These are phyloP conservation scores for Musa troglodytarum DNA, from an alignment of 176 grass and related monocot genomes.

Conservation along the genomic window DNA sequence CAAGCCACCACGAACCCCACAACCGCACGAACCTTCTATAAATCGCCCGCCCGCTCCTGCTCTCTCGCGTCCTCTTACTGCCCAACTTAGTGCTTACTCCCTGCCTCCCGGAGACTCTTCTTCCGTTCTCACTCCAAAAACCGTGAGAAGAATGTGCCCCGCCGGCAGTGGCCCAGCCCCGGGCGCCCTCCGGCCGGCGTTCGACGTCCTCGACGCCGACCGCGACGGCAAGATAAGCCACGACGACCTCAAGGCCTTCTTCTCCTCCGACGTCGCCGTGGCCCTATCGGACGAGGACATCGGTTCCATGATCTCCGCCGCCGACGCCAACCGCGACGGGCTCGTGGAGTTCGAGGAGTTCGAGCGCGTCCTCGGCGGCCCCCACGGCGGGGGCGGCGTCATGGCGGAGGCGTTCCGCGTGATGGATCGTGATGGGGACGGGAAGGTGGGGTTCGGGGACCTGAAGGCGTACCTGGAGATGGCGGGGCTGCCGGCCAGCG, in stretches of 20 bases:
- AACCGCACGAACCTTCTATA: too few relatives aligned
- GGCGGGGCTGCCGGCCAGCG: slow-evolving; percentile 59
- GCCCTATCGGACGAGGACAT: slow-evolving; percentile 73
- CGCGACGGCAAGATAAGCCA: slow-evolving; percentile 83
- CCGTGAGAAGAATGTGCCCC: slow-evolving; percentile 46
- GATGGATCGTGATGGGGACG: slow-evolving; percentile 93
- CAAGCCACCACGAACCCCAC: too few relatives aligned
- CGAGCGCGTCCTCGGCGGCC: slow-evolving; percentile 58
- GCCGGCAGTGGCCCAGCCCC: slow-evolving; percentile 23
- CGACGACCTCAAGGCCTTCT: slow-evolving; percentile 88
- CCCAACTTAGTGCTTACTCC: not conserved
- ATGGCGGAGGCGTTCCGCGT: slow-evolving; percentile 75
- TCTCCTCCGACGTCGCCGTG: slow-evolving; percentile 1
- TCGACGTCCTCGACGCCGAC: slow-evolving; percentile 88
- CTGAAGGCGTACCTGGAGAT: slow-evolving; percentile 69
- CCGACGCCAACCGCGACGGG: slow-evolving; percentile 76
- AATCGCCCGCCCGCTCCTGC: too few relatives aligned
- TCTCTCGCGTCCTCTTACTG: too few relatives aligned
- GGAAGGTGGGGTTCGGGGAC: slow-evolving; percentile 86
- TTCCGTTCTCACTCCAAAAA: not conserved
- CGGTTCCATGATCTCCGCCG: slow-evolving; percentile 73
- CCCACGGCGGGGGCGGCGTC: slow-evolving; percentile 3
- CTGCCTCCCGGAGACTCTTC: too few relatives aligned
- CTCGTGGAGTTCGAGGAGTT: slow-evolving; percentile 90
- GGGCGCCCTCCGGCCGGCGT: slow-evolving; percentile 46